Evolutionary conservation across 1,284 basidiomycete species (phyloP).

Genomic region (Serendipita sp.): DNA sequence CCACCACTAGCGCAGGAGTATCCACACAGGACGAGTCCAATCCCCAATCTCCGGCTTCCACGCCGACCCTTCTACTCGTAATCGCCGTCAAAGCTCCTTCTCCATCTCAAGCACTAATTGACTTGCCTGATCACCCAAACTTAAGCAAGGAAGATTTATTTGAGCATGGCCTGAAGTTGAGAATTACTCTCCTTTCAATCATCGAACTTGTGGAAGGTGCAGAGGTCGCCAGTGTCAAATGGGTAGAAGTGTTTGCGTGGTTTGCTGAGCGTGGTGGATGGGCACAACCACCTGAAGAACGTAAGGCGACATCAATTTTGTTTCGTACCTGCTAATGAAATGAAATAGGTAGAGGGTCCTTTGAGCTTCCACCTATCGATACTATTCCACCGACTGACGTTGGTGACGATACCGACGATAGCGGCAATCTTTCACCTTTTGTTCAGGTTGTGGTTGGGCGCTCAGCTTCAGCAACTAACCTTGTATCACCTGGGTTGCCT

Average conservation of each 20-base stretch:
- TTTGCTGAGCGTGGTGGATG: conserved; percentile 18
- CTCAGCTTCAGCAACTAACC: neutral
- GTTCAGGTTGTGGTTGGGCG: neutral
- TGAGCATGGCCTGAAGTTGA: conserved; percentile 68
- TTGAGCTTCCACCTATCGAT: conserved; percentile 1
- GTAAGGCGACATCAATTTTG: conserved; percentile 18
- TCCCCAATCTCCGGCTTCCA: neutral
- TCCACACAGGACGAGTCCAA: conserved; percentile 16
- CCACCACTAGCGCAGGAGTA: conserved; percentile 6
- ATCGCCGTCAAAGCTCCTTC: conserved; percentile 30
- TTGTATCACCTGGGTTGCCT: neutral
- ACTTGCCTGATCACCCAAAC: conserved; percentile 38
- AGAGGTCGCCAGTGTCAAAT: conserved; percentile 68
- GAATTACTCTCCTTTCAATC: conserved; percentile 77
- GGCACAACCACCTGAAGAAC: conserved; percentile 19
- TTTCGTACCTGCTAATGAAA: neutral
- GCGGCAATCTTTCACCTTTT: neutral
- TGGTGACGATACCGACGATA: neutral
- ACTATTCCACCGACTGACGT: neutral
- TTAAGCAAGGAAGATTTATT: conserved; percentile 50
- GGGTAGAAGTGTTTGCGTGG: conserved; percentile 81
- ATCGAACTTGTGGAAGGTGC: conserved; percentile 77
- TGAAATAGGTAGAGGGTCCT: neutral
- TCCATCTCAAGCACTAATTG: conserved; percentile 34
- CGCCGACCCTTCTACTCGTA: conserved; percentile 23